Evolutionary conservation across 495 filamentous ascomycete genomes (phyloP), one percentile per base, ranked within the genome.

Genomic region (Astrocystis sublimbata): DNA sequence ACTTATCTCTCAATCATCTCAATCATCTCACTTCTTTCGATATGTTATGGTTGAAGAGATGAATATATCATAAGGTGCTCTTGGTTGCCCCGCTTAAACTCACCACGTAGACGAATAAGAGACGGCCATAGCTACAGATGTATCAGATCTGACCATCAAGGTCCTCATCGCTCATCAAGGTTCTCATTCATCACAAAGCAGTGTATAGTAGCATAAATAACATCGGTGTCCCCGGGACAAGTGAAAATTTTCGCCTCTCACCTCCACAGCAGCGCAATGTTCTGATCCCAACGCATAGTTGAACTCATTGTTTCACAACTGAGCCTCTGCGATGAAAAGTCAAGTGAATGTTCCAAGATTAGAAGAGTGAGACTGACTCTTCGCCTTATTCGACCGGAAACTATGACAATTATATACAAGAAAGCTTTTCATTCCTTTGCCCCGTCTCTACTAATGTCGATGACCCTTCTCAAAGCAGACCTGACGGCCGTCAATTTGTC

Each of bases 81-180:
- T 31, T 8, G 26, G 5, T 3, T 2, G 46, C 13, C 24, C 46
- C 26, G 26, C 26, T 49, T 28, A 49, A 30, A 49, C 13, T 46
- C 45, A n/a, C 30, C 24, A 28, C 6, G 24, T 30, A n/a, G 24
- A 26, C 45, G 24, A 15, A 30, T 17, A 15, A 26, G 15, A 30
- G 24, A 30, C 2, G 45, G 45, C 6, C 12, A 28, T 13, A 2
- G 45, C 12, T 28, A 15, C n/a, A 6, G 23, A n/a, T n/a, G n/a
- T n/a, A n/a, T n/a, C n/a, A n/a, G 5, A 46, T 47, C 1, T 47
- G 26, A n/a, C 46, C 46, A 49, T 49, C 46, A 49, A 49, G 46
- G 46, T 49, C 15, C 46, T 49, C 36, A 38, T 49, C 36, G n/a
- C 36, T 38, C 46, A 49, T 49, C 46, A 49, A 49, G 46, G 46